These are phyloP conservation scores for Trypanosoma scelopori DNA, from an alignment of 208 protist species.

Conservation along the genomic window DNA sequence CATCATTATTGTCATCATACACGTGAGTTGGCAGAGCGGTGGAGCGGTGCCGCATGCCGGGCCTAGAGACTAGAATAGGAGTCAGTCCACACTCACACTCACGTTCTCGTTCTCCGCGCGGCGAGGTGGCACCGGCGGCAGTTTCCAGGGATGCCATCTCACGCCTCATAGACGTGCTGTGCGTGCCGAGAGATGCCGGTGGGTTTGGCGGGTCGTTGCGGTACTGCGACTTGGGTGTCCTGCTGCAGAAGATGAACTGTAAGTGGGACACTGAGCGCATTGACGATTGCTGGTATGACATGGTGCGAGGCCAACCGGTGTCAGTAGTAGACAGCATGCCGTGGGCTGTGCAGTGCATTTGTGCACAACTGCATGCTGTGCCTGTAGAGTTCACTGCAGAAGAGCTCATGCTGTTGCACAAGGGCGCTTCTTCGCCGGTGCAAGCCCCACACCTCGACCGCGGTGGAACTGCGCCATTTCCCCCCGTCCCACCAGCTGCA, in stretches of 20 bases:
- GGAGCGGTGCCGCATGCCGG: not conserved
- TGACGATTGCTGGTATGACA: constrained; percentile 86
- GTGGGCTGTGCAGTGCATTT: constrained; percentile 48
- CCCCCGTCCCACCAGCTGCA: not conserved
- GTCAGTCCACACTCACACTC: constrained; percentile 17
- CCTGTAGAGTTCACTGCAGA: not conserved
- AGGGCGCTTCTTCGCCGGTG: not conserved
- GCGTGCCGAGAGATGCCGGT: constrained; percentile 30
- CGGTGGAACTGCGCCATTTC: not conserved
- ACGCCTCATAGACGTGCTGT: constrained; percentile 33
- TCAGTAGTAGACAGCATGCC: constrained; percentile 41
- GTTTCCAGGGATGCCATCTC: not conserved
- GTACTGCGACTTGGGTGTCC: constrained; percentile 45
- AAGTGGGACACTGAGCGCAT: constrained; percentile 53
- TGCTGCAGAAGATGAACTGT: constrained; percentile 37
- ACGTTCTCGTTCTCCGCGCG: not conserved
- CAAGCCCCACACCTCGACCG: not conserved
- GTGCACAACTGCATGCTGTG: constrained; percentile 33
- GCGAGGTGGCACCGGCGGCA: not conserved
- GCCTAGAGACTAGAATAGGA: not conserved
- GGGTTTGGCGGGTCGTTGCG: constrained; percentile 59
- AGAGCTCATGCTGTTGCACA: too few relatives aligned
- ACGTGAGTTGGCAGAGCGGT: too few relatives aligned
- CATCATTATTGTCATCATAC: too few relatives aligned
- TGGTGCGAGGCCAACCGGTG: constrained; percentile 47